These are phyloP conservation scores for Globisporangium camurandrum DNA, from an alignment of 352 stramenopile species.

Conservation along the genomic window DNA sequence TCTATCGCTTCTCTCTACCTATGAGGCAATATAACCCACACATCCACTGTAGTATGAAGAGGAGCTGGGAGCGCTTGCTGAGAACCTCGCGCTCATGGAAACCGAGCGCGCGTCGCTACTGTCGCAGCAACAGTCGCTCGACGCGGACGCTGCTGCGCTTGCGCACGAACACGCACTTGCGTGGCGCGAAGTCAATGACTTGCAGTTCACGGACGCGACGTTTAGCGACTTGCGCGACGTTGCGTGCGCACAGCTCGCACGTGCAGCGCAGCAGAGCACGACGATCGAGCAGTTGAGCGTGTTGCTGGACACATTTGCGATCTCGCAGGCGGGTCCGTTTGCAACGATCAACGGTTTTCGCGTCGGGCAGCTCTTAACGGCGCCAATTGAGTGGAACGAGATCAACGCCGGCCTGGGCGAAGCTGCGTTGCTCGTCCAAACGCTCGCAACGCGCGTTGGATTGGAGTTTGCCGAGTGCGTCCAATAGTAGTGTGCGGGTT, in stretches of 20 bases:
- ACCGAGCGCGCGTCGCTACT: constrained; percentile 46
- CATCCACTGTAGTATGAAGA: constrained; percentile 46
- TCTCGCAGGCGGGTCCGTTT: constrained; percentile 63
- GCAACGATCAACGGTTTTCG: constrained; percentile 83
- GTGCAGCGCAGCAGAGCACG: constrained; percentile 37
- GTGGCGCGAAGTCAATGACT: constrained; percentile 50
- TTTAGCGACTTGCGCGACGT: constrained; percentile 54
- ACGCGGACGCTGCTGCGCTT: constrained; percentile 38
- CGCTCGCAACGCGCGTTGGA: constrained; percentile 43
- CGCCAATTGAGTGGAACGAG: constrained; percentile 81
- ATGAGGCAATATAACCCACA: neutral
- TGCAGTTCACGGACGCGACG: constrained; percentile 35
- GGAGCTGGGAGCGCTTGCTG: constrained; percentile 42
- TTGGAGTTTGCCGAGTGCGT: constrained; percentile 68
- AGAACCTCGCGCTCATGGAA: constrained; percentile 67
- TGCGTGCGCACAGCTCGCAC: constrained; percentile 43
- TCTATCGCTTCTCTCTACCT: no score
- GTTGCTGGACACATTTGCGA: constrained; percentile 69
- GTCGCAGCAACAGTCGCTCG: constrained; percentile 37
- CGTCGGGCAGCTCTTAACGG: constrained; percentile 48
- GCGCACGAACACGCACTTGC: constrained; percentile 41
- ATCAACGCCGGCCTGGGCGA: constrained; percentile 83
- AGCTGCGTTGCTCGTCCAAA: constrained; percentile 58
- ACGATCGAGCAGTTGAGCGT: constrained; percentile 50
- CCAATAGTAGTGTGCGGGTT: constrained; percentile 5